Evolutionary conservation across 495 filamentous ascomycete species (phyloP), one percentile per base, ranked within the genome.

Genomic region (Hypoxylon subgilvum): DNA sequence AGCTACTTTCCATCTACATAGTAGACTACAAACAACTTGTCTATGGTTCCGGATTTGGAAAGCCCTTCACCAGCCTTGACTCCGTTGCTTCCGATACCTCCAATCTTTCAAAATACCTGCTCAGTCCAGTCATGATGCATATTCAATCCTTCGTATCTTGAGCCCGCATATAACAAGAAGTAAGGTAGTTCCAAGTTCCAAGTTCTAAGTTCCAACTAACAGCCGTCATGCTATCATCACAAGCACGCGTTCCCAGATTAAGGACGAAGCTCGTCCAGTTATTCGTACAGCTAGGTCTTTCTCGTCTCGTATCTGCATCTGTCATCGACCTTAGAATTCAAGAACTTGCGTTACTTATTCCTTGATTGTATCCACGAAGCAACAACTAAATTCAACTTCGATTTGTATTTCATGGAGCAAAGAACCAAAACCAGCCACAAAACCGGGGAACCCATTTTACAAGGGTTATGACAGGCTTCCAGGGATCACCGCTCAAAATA

Each of bases 401-500:
- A 61, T 54, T 50, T 39, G 45, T 40, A 61, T 55, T 27, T 61
- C 13, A 14, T 21, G 34, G 14, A 43, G 30, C 57, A 36, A n/a
- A n/a, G 50, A 41, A 56, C 30, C 44, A 61, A 51, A 45, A 48
- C 43, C 30, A 50, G 7, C 57, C 18, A 56, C 58, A 39, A 52
- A 44, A 31, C 17, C 35, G 28, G 41, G 60, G 51, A 14, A 18
- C 13, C 19, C 5, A 10, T 1, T 31, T 32, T 38, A 53, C 61
- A 54, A 30, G 61, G 61, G 23, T 53, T 22, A 40, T 35, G 25
- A n/a, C n/a, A n/a, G n/a, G n/a, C n/a, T n/a, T n/a, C 25, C 50
- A 59, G 39, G 61, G 61, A 59, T 59, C 42, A 46, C 54, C 61
- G 54, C 54, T 55, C 25, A 28, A 64, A 59, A 25, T 50, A 42